Conservation (phyloP, 495 filamentous ascomycete genomes). For the Podospora bellae-mahoneyi region DNA sequence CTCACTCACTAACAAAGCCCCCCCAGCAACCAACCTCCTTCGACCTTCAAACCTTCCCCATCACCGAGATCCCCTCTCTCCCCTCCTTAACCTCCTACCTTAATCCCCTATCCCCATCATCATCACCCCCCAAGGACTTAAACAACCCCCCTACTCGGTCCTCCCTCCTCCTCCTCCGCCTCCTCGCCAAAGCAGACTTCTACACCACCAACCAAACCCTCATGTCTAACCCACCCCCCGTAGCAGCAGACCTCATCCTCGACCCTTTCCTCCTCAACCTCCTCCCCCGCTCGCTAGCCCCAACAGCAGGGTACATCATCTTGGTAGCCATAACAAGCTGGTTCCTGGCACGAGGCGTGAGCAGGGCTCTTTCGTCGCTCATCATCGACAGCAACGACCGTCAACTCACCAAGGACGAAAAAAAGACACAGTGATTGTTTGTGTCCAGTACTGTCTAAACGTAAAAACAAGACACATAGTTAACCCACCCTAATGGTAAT, state of each 20-base stretch:
- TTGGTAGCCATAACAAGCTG: constrained; percentile 53
- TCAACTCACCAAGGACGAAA: constrained; percentile 10
- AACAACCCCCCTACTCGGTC: constrained; percentile 22
- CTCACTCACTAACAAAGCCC: constrained; percentile 21
- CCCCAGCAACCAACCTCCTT: not conserved
- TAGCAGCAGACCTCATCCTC: constrained; percentile 81
- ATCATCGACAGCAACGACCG: not conserved
- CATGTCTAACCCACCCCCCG: constrained; percentile 72
- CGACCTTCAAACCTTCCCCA: not conserved
- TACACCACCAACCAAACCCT: constrained; percentile 67
- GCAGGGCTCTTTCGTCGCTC: constrained; percentile 32
- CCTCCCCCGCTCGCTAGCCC: constrained; percentile 65
- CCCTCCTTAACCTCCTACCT: constrained; percentile 27
- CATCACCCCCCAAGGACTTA: not conserved
- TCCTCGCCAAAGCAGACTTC: constrained; percentile 78
- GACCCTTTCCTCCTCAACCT: constrained; percentile 78
- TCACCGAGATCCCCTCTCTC: not conserved
- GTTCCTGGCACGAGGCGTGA: constrained; percentile 40
- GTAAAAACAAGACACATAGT: too few relatives aligned
- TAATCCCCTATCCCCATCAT: constrained; percentile 8
- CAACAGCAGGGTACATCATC: constrained; percentile 59
- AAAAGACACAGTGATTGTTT: constrained; percentile 37
- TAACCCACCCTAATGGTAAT: not conserved
- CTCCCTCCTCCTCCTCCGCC: constrained; percentile 72
- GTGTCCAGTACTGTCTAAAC: too few relatives aligned